Percentiles rank a stretch among this genome's conserved stretches.
Evolutionary conservation across 1,284 basidiomycete species (phyloP).

Genomic region (Singerocomus inundabilis): DNA sequence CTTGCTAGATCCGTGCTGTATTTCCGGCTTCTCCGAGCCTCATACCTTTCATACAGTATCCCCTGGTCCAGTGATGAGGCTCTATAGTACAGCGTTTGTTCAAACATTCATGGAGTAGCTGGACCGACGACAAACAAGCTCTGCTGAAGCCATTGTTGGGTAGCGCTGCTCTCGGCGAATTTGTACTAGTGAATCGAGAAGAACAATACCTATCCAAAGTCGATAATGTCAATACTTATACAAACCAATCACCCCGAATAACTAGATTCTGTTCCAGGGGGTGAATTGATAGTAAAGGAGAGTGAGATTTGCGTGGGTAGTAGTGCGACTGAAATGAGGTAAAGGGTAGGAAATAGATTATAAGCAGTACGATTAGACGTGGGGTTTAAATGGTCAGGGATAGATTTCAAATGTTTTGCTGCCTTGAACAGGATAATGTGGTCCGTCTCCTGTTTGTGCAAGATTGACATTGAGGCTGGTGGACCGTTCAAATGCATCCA

Average conservation of each 20-base stretch:
- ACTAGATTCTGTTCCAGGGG: not conserved
- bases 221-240: slow-evolving; percentile 10
- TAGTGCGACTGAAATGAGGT: slow-evolving; percentile 6
- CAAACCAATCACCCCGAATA: slow-evolving; percentile 2
- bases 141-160: too few species aligned
- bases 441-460: not conserved
- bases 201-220: not conserved
- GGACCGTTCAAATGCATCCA: not conserved
- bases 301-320: not conserved
- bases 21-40: too few species aligned
- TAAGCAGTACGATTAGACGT: not conserved
- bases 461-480: not conserved
- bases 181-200: slow-evolving; percentile 4
- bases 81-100: too few species aligned
- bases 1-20: too few species aligned
- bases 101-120: too few species aligned
- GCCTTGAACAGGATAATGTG: slow-evolving; percentile 7
- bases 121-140: too few species aligned
- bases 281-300: not conserved
- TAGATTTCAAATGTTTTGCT: slow-evolving; percentile 1
- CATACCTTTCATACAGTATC: too few species aligned
- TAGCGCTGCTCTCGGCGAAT: not conserved
- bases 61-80: too few species aligned
- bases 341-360: slow-evolving; percentile 1
- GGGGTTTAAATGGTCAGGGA: not conserved